phyloP scores from a whole-genome alignment of 1,139 yeast genomes.

The Blastobotrys buckinghamii region DNA sequence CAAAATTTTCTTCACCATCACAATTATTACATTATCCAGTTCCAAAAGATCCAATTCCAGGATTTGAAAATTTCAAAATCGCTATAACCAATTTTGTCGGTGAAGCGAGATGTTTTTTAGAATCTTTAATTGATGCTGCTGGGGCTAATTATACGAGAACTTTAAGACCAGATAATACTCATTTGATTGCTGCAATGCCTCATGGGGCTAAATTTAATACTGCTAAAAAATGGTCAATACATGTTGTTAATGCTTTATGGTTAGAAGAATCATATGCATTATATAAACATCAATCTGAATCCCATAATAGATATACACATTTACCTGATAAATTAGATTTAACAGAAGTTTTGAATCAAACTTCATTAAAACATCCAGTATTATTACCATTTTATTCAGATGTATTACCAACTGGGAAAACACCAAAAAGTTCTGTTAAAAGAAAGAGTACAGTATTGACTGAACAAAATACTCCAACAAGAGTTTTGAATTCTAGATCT shows the following conservation, averaged over 20 bases:
- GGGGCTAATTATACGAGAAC: constrained; percentile 78
- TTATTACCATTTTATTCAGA: constrained; percentile 39
- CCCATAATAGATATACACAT: constrained; percentile 41
- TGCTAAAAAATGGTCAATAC: constrained; percentile 56
- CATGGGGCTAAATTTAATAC: constrained; percentile 71
- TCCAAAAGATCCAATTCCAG: constrained; percentile 48
- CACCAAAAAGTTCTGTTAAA: neutral
- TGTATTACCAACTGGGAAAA: neutral
- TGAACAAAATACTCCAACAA: neutral
- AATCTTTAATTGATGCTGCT: constrained; percentile 54
- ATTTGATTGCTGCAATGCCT: constrained; percentile 62
- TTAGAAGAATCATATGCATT: constrained; percentile 70
- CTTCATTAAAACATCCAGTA: constrained; percentile 40
- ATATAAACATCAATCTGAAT: constrained; percentile 50
- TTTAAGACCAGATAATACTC: constrained; percentile 44
- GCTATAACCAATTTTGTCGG: constrained; percentile 81
- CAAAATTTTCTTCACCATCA: constrained; percentile 53
- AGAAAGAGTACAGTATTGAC: neutral
- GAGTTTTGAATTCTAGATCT: constrained; percentile 2
- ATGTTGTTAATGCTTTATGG: constrained; percentile 78
- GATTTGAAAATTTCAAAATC: constrained; percentile 48
- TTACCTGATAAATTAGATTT: constrained; percentile 41
- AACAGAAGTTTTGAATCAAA: constrained; percentile 47
- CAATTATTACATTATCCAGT: constrained; percentile 64
- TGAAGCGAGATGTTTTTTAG: constrained; percentile 68